Percentiles rank a stretch among this genome's conserved stretches.
Evolutionary conservation across 352 stramenopile species (phyloP).

Genomic region (Blastocystis sp.): DNA sequence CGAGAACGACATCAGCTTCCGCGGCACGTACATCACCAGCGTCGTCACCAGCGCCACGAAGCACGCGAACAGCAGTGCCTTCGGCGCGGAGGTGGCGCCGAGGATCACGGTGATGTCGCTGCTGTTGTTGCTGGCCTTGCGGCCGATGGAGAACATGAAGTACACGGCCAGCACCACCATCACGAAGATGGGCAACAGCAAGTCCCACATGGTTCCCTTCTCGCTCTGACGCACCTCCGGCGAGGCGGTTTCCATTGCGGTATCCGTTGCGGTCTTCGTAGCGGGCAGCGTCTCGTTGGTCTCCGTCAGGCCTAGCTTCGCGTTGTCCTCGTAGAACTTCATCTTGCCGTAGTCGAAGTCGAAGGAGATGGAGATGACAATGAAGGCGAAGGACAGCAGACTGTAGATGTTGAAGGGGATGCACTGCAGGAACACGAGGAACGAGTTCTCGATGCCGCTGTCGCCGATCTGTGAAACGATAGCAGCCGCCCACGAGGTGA

Average conservation of each 20-base stretch:
- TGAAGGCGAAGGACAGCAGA: slow-evolving; percentile 46
- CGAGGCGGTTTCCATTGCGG: neutral
- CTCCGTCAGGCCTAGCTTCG: slow-evolving; percentile 43
- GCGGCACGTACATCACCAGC: slow-evolving; percentile 65
- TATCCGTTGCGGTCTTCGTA: slow-evolving; percentile 6
- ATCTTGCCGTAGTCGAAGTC: slow-evolving; percentile 73
- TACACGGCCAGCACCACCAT: slow-evolving; percentile 65
- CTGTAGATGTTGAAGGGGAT: slow-evolving; percentile 74
- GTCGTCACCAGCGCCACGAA: slow-evolving; percentile 60
- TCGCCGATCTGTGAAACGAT: slow-evolving; percentile 70
- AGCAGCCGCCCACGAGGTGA: slow-evolving; percentile 62
- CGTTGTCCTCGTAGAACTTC: slow-evolving; percentile 73
- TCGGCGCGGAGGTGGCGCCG: slow-evolving; percentile 17
- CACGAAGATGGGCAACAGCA: slow-evolving; percentile 69
- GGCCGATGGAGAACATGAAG: slow-evolving; percentile 71
- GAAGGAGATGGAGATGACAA: slow-evolving; percentile 51
- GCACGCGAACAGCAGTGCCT: slow-evolving; percentile 41
- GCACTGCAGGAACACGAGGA: slow-evolving; percentile 40
- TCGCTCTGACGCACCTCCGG: neutral
- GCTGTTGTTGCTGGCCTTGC: neutral
- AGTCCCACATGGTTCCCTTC: slow-evolving; percentile 80
- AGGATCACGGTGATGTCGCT: slow-evolving; percentile 10
- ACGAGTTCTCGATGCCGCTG: slow-evolving; percentile 46
- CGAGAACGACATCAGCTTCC: slow-evolving; percentile 66
- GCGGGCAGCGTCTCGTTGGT: slow-evolving; percentile 19